Evolutionary conservation across 805 yeast genomes (phyloP).

Genomic region (Wickerhamiella lipophila): DNA sequence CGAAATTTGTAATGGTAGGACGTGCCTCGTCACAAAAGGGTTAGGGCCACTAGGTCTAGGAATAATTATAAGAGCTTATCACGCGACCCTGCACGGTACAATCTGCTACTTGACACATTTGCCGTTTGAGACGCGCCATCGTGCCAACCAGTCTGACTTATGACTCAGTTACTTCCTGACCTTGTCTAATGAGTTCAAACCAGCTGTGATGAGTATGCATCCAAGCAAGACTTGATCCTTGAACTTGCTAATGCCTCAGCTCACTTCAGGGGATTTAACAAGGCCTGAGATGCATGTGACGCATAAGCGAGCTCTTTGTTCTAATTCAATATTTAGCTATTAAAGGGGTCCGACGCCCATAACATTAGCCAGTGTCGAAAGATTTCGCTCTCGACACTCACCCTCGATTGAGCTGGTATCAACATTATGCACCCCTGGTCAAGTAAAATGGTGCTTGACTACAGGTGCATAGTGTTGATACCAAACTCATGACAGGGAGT

Average conservation of each 20-base stretch:
- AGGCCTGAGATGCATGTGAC: background rate
- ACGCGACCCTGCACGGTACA: too few relatives aligned
- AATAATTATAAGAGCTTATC: too few relatives aligned
- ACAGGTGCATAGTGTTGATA: slow-evolving; percentile 1
- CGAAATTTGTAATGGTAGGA: background rate
- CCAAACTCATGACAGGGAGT: background rate
- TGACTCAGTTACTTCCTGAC: too few relatives aligned
- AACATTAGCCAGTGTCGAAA: background rate
- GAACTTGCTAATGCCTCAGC: too few relatives aligned
- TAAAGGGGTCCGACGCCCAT: background rate
- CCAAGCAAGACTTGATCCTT: too few relatives aligned
- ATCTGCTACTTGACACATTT: too few relatives aligned
- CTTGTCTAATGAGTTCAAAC: too few relatives aligned
- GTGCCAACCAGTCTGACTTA: too few relatives aligned
- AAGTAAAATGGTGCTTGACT: background rate
- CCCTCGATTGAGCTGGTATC: background rate
- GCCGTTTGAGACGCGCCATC: too few relatives aligned
- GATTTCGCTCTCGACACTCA: background rate
- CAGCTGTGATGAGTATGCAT: too few relatives aligned
- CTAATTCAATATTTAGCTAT: background rate
- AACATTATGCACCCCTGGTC: slow-evolving; percentile 1
- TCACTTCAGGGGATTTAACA: too few relatives aligned
- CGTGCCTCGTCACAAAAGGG: background rate
- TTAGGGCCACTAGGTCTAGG: background rate
- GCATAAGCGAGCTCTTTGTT: slow-evolving; percentile 1